Evolutionary conservation across 140 eudicot genomes (phyloP).

Genomic region (Senecio squalidus): DNA sequence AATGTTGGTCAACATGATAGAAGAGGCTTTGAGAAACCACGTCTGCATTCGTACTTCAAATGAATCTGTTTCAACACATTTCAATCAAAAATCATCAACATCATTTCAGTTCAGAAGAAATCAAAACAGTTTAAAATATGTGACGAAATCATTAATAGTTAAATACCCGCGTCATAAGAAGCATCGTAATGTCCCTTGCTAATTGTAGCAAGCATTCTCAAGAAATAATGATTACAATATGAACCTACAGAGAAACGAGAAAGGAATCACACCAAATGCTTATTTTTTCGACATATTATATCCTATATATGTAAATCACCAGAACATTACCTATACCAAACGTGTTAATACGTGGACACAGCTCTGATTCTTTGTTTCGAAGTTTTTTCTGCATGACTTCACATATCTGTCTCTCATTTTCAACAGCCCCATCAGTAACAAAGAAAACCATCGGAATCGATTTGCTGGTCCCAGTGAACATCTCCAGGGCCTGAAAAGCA

Average conservation of each 20-base stretch:
- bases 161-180: conserved; percentile 64
- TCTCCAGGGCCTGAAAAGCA: conserved; percentile 59
- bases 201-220: conserved; percentile 71
- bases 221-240: conserved; percentile 83
- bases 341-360: conserved; percentile 69
- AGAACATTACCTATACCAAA: conserved; percentile 73
- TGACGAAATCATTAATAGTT: no score
- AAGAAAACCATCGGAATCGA: conserved; percentile 65
- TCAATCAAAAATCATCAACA: conserved; percentile 12
- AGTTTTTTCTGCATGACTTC: conserved; percentile 37
- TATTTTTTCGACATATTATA: background rate
- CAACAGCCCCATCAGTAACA: conserved; percentile 86
- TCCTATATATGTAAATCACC: background rate
- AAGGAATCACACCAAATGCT: background rate
- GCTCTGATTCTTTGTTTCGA: conserved; percentile 32
- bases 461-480: conserved; percentile 49
- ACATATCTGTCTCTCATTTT: conserved; percentile 80
- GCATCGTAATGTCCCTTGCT: conserved; percentile 69
- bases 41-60: conserved; percentile 49
- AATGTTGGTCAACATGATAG: conserved; percentile 55
- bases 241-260: conserved; percentile 39
- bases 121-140: no score
- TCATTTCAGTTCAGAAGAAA: background rate
- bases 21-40: conserved; percentile 60
- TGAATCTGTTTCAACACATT: conserved; percentile 47